A percentile compares a stretch with the other conserved stretches of the same genome.
phyloP scores from a whole-genome alignment of 1,284 basidiomycete genomes.

The Ceratobasidium papillatum region DNA sequence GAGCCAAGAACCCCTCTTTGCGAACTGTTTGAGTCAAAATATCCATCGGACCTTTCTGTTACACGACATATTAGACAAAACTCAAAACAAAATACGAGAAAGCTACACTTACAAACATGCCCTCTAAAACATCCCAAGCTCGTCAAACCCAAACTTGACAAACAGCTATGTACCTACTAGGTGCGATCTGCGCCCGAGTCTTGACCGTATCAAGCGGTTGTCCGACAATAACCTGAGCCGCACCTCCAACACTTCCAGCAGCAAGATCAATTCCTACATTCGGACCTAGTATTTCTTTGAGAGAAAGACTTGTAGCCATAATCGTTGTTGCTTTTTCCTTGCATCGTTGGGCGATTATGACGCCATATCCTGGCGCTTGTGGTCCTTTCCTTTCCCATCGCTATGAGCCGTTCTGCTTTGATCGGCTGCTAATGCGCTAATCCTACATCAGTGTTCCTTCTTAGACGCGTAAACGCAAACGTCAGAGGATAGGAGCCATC shows the following conservation, averaged over 20 bases:
- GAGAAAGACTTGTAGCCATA: not conserved
- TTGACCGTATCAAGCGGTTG: slow-evolving; percentile 91
- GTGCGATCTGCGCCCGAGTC: slow-evolving; percentile 78
- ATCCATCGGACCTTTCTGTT: slow-evolving; percentile 91
- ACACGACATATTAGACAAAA: not conserved
- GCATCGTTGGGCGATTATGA: slow-evolving; percentile 6
- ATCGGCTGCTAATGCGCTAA: no score
- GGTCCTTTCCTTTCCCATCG: not conserved
- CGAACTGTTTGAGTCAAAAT: slow-evolving; percentile 80
- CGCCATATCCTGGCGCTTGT: slow-evolving; percentile 14
- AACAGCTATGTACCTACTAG: no score
- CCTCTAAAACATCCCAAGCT: no score
- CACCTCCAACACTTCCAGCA: slow-evolving; percentile 80
- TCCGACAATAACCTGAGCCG: slow-evolving; percentile 80
- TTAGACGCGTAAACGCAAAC: no score
- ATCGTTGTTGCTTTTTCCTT: not conserved
- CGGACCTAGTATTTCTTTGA: slow-evolving; percentile 30
- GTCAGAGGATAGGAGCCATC: no score
- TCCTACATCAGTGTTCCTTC: no score
- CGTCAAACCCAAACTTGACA: no score
- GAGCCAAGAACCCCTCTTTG: slow-evolving; percentile 88
- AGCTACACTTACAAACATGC: slow-evolving; percentile 74
- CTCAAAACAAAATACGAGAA: slow-evolving; percentile 27
- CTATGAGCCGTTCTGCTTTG: no score
- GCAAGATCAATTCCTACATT: slow-evolving; percentile 61